Conservation (phyloP, 345 rosid genomes). For the Balakata baccata region DNA sequence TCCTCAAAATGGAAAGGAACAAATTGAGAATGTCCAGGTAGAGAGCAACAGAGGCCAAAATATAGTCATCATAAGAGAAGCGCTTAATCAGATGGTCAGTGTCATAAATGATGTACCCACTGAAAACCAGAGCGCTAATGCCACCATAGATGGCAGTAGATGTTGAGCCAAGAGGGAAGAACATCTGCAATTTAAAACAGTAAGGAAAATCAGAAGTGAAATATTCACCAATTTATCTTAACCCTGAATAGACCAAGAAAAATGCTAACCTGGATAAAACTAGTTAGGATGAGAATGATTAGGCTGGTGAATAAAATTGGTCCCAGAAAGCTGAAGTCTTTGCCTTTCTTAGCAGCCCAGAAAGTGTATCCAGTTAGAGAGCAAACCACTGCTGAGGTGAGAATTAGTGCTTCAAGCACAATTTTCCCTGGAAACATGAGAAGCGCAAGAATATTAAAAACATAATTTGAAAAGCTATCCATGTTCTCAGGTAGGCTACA, state of each 20-base stretch:
- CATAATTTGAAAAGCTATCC: background rate
- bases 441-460: background rate
- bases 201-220: background rate
- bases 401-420: conserved; percentile 85
- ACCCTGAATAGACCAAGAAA: background rate
- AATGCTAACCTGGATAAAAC: conserved; percentile 72
- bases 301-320: conserved; percentile 89
- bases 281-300: conserved; percentile 63
- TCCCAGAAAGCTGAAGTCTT: conserved; percentile 87
- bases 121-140: conserved; percentile 76
- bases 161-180: conserved; percentile 85
- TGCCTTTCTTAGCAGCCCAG: conserved; percentile 97
- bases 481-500: background rate
- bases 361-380: conserved; percentile 88
- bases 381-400: conserved; percentile 76
- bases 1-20: conserved; percentile 79
- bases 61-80: conserved; percentile 86
- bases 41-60: conserved; percentile 80
- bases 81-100: conserved; percentile 91
- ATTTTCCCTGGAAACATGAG: conserved; percentile 62
- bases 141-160: conserved; percentile 76
- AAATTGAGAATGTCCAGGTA: conserved; percentile 90
- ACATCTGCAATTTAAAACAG: conserved; percentile 42
- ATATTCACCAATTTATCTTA: background rate
- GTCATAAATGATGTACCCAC: conserved; percentile 86